These are phyloP conservation scores for Magnaporthiopsis rhizophila DNA, from an alignment of 2,329 filamentous ascomycete species.

Conservation along the genomic window DNA sequence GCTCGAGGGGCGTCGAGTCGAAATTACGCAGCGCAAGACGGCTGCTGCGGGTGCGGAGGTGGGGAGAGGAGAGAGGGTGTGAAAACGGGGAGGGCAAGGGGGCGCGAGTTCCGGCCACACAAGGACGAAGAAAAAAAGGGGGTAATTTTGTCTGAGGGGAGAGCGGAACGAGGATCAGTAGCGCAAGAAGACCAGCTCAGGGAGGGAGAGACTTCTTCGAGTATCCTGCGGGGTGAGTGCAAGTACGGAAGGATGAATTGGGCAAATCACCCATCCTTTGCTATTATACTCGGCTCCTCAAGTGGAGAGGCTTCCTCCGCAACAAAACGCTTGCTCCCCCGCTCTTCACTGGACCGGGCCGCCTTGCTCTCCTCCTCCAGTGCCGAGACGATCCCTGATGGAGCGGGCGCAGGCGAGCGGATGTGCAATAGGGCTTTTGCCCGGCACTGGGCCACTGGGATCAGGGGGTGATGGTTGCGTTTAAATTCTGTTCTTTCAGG, in stretches of 20 bases:
- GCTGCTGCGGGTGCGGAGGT: neutral
- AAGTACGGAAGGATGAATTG: conserved; percentile 16
- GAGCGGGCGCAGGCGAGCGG: neutral
- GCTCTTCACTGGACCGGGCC: neutral
- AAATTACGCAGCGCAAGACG: conserved; percentile 14
- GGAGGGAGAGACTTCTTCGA: neutral
- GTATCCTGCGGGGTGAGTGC: conserved; percentile 17
- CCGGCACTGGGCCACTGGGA: neutral
- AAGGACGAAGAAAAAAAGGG: conserved; percentile 14
- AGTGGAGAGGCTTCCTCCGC: conserved; percentile 3
- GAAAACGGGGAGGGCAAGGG: conserved; percentile 16
- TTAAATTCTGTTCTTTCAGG: neutral
- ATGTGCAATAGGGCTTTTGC: neutral
- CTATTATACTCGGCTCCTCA: conserved; percentile 8
- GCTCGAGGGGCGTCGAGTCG: conserved; percentile 5
- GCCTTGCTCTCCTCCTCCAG: neutral
- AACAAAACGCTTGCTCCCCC: neutral
- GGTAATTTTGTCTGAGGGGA: conserved; percentile 19
- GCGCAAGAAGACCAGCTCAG: neutral
- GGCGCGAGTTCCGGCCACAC: neutral
- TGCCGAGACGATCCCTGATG: neutral
- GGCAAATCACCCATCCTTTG: conserved; percentile 14
- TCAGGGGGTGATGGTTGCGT: neutral
- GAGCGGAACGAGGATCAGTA: neutral
- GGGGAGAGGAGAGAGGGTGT: conserved; percentile 8